phyloP scores from a whole-genome alignment of 805 yeast species.

The Geotrichum ghanense region DNA sequence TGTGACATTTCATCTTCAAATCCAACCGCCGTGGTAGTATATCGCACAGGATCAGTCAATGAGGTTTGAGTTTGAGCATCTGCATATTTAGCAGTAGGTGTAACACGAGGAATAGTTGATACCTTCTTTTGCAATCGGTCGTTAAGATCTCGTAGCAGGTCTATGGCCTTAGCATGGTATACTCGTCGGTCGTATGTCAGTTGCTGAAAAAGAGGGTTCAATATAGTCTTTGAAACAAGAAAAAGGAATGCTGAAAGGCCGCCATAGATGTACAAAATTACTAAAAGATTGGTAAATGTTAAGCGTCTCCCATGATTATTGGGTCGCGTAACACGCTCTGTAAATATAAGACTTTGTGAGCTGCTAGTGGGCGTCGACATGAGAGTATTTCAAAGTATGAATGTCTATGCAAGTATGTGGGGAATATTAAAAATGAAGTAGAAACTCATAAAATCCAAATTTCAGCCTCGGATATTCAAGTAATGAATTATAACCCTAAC shows the following conservation, averaged over 20 bases:
- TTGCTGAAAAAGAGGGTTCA: conserved; percentile 24
- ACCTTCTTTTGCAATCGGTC: conserved; percentile 13
- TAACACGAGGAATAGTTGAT: conserved; percentile 14
- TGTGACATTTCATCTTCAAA: conserved; percentile 1
- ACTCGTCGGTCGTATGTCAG: conserved; percentile 23
- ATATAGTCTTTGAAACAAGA: conserved; percentile 21
- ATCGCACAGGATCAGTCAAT: background rate
- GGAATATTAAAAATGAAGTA: no score
- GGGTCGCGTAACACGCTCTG: no score
- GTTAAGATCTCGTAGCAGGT: conserved; percentile 17
- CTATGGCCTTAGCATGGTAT: conserved; percentile 19
- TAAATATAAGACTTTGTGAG: no score
- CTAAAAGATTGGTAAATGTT: conserved; percentile 13
- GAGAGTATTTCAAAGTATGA: no score
- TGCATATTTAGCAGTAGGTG: conserved; percentile 9
- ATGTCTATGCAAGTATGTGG: no score
- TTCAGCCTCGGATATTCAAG: no score
- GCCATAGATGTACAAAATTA: conserved; percentile 23
- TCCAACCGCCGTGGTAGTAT: background rate
- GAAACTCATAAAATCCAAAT: no score
- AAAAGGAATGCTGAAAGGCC: conserved; percentile 21
- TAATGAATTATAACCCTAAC: no score
- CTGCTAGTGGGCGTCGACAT: no score
- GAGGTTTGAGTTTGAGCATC: conserved; percentile 21
- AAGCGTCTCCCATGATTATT: no score